A percentile compares a stretch with the other conserved stretches of the same genome.
Conservation (phyloP, 2,329 filamentous ascomycete genomes). For the Chrysoporthe austroafricana region DNA sequence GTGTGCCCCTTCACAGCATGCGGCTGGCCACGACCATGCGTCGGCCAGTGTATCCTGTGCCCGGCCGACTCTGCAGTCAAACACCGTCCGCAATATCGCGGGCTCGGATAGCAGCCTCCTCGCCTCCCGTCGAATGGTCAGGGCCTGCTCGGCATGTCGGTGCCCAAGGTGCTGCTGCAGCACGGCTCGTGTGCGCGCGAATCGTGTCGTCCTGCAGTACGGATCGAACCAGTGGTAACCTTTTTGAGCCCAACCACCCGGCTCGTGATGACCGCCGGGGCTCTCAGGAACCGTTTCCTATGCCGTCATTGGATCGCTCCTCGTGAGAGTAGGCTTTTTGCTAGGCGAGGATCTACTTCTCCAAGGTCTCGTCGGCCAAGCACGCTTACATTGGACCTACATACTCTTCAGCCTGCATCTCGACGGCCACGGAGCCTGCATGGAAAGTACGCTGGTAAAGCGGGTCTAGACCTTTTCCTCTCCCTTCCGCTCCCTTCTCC, state of each 20-base stretch:
- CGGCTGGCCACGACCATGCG: constrained; percentile 26
- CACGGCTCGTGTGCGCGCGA: not conserved
- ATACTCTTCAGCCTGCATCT: constrained; percentile 9
- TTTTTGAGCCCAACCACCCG: not conserved
- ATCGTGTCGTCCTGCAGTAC: not conserved
- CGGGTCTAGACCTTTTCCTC: constrained; percentile 22
- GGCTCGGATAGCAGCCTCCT: constrained; percentile 34
- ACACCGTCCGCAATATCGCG: constrained; percentile 35
- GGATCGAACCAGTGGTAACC: not conserved
- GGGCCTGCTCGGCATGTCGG: constrained; percentile 33
- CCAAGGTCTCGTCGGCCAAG: not conserved
- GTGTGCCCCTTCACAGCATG: constrained; percentile 35
- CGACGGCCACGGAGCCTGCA: constrained; percentile 14
- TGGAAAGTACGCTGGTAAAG: constrained; percentile 18
- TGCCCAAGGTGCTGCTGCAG: not conserved
- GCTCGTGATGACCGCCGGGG: not conserved
- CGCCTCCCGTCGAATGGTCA: constrained; percentile 32
- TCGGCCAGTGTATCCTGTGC: not conserved
- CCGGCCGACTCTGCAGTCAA: constrained; percentile 34
- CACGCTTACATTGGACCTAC: constrained; percentile 8
- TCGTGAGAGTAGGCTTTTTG: constrained; percentile 1
- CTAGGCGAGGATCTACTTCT: constrained; percentile 2
- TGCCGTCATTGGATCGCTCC: not conserved
- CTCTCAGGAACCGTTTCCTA: not conserved
- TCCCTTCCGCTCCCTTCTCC: constrained; percentile 11